Conservation (phyloP, 768 basidiomycete genomes). For the Suillus luteus region DNA sequence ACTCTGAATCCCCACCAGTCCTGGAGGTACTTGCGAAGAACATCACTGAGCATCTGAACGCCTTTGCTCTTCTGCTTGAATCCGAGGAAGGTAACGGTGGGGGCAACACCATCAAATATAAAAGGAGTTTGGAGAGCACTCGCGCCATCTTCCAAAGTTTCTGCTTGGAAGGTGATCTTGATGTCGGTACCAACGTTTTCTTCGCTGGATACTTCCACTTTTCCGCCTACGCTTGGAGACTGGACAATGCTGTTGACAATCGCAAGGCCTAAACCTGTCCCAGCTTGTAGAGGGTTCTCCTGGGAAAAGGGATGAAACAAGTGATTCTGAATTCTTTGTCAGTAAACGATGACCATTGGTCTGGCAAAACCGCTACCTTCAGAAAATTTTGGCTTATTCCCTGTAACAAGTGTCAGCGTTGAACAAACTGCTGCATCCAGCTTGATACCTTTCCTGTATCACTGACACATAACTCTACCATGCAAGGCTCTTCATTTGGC, state of each 20-base stretch:
- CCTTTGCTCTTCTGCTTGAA: constrained; percentile 71
- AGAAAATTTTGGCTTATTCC: constrained; percentile 93
- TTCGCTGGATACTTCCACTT: constrained; percentile 92
- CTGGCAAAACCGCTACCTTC: constrained; percentile 51
- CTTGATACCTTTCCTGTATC: constrained; percentile 83
- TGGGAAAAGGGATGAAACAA: constrained; percentile 97
- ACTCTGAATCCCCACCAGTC: constrained; percentile 77
- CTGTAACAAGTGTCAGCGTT: constrained; percentile 33
- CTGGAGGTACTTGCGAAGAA: constrained; percentile 65
- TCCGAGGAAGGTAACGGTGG: constrained; percentile 67
- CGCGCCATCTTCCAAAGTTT: constrained; percentile 46
- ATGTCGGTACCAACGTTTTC: constrained; percentile 92
- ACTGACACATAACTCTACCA: constrained; percentile 79
- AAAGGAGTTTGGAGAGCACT: constrained; percentile 49
- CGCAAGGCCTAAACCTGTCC: constrained; percentile 91
- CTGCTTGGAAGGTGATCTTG: constrained; percentile 80
- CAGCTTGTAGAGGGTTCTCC: constrained; percentile 91
- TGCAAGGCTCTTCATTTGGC: constrained; percentile 59
- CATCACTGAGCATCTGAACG: constrained; percentile 61
- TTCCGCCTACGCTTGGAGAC: constrained; percentile 83
- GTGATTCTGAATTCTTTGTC: constrained; percentile 60
- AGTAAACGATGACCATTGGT: constrained; percentile 7
- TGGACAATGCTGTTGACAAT: constrained; percentile 93
- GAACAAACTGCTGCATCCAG: not conserved
- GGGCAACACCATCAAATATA: constrained; percentile 42